A percentile compares a stretch with the other conserved stretches of the same genome.
These are phyloP conservation scores for Intubia oerlemansii DNA, from an alignment of 2,329 filamentous ascomycete species.

Conservation along the genomic window DNA sequence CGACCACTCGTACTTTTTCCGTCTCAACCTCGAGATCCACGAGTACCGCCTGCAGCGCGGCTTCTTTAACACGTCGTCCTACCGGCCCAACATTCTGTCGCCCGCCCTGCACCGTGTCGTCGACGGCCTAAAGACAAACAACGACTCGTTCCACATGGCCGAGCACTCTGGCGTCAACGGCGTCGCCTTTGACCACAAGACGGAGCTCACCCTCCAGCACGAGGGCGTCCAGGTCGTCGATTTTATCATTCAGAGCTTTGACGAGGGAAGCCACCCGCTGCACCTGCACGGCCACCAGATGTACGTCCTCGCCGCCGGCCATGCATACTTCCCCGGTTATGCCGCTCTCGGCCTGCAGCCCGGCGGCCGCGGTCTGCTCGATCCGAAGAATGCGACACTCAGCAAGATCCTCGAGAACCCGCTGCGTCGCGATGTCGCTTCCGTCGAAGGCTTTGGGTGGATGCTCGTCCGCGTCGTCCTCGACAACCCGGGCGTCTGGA, in stretches of 20 bases:
- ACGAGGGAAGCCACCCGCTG: conserved; percentile 10
- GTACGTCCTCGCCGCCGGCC: conserved; percentile 35
- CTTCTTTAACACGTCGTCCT: conserved; percentile 34
- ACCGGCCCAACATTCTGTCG: conserved; percentile 22
- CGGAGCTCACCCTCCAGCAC: conserved; percentile 40
- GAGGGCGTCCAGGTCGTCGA: conserved; percentile 41
- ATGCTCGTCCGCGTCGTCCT: conserved; percentile 23
- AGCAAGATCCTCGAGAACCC: conserved; percentile 16
- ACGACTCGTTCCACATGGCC: conserved; percentile 27
- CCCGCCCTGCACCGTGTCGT: conserved; percentile 30
- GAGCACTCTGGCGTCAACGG: conserved; percentile 25
- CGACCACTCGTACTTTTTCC: conserved; percentile 29
- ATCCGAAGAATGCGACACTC: conserved; percentile 16
- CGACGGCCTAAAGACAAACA: conserved; percentile 18
- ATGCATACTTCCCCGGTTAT: conserved; percentile 34
- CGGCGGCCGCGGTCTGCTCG: conserved; percentile 14
- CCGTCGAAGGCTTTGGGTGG: conserved; percentile 27
- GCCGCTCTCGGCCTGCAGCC: conserved; percentile 13
- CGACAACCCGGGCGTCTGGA: conserved; percentile 26
- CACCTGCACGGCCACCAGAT: conserved; percentile 15
- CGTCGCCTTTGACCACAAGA: conserved; percentile 19
- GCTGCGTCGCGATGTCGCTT: conserved; percentile 23
- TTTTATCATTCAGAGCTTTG: conserved; percentile 29
- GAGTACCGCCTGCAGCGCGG: conserved; percentile 34
- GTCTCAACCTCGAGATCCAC: conserved; percentile 37